Evolutionary conservation across 1,284 basidiomycete species (phyloP).

Genomic region (Cutaneotrichosporon daszewskae): DNA sequence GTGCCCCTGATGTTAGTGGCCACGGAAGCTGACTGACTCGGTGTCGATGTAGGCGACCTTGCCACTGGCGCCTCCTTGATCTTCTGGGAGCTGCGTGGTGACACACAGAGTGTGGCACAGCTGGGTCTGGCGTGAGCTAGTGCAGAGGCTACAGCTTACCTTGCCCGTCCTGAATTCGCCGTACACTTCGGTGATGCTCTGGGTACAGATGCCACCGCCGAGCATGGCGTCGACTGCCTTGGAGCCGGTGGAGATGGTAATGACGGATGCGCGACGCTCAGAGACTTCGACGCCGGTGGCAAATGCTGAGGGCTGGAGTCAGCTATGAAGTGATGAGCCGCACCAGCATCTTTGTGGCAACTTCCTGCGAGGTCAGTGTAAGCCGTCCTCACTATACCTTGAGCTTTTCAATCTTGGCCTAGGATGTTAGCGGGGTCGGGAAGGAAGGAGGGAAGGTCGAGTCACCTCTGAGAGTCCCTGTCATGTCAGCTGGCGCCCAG

Average conservation of each 20-base stretch:
- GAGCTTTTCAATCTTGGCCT: slow-evolving; percentile 89
- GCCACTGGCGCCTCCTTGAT: slow-evolving; percentile 81
- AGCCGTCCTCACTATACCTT: slow-evolving; percentile 54
- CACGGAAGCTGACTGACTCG: slow-evolving; percentile 52
- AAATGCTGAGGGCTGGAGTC: slow-evolving; percentile 70
- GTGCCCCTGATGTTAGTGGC: slow-evolving; percentile 56
- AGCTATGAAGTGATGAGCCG: slow-evolving; percentile 3
- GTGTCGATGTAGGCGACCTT: slow-evolving; percentile 94
- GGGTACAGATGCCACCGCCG: slow-evolving; percentile 80
- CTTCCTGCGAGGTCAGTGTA: slow-evolving; percentile 57
- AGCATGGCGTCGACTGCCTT: slow-evolving; percentile 82
- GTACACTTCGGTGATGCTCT: slow-evolving; percentile 71
- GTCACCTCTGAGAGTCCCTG: slow-evolving; percentile 41
- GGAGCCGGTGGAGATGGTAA: slow-evolving; percentile 78
- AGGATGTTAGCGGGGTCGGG: too few relatives aligned
- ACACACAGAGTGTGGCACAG: slow-evolving; percentile 89
- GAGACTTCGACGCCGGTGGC: slow-evolving; percentile 82
- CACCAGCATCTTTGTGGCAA: slow-evolving; percentile 74
- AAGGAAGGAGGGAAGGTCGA: not conserved
- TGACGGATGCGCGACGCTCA: slow-evolving; percentile 70
- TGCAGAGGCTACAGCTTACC: slow-evolving; percentile 49
- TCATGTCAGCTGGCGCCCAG: not conserved
- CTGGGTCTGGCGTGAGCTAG: slow-evolving; percentile 66
- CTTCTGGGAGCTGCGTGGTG: slow-evolving; percentile 74
- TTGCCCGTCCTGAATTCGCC: slow-evolving; percentile 53